These are phyloP conservation scores for Pleurotus citrinopileatus DNA, from an alignment of 768 basidiomycete species.

Conservation along the genomic window DNA sequence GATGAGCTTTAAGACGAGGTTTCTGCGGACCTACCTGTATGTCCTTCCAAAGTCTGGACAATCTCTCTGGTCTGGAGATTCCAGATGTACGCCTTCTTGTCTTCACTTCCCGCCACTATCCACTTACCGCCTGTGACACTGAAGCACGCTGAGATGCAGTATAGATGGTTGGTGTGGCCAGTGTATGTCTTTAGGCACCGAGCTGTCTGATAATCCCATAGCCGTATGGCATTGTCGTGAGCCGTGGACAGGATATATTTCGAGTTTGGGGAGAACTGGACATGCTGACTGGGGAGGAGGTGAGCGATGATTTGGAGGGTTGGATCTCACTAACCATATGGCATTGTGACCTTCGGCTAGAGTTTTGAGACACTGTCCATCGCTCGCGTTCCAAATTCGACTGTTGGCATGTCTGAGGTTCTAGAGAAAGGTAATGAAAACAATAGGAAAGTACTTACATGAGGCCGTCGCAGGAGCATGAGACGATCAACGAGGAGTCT, in stretches of 20 bases:
- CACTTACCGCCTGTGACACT: slow-evolving; percentile 84
- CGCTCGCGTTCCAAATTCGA: slow-evolving; percentile 92
- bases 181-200: slow-evolving; percentile 88
- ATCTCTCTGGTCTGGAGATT: slow-evolving; percentile 86
- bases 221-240: slow-evolving; percentile 86
- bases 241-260: slow-evolving; percentile 93
- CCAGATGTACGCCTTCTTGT: slow-evolving; percentile 87
- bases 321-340: slow-evolving; percentile 52
- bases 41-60: slow-evolving; percentile 76
- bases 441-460: slow-evolving; percentile 65
- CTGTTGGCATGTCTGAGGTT: slow-evolving; percentile 36
- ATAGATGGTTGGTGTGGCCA: slow-evolving; percentile 81
- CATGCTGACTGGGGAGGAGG: slow-evolving; percentile 62
- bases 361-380: slow-evolving; percentile 95
- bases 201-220: slow-evolving; percentile 94
- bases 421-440: slow-evolving; percentile 1
- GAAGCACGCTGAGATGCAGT: slow-evolving; percentile 82
- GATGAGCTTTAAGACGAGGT: neutral
- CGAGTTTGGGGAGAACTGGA: slow-evolving; percentile 93
- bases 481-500: slow-evolving; percentile 89
- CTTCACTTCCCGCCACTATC: slow-evolving; percentile 92
- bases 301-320: neutral
- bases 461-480: slow-evolving; percentile 88
- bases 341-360: slow-evolving; percentile 88
- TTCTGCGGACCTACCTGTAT: slow-evolving; percentile 50